These are phyloP conservation scores for Dovyalis caffra DNA, from an alignment of 345 rosid genomes.

Conservation along the genomic window DNA sequence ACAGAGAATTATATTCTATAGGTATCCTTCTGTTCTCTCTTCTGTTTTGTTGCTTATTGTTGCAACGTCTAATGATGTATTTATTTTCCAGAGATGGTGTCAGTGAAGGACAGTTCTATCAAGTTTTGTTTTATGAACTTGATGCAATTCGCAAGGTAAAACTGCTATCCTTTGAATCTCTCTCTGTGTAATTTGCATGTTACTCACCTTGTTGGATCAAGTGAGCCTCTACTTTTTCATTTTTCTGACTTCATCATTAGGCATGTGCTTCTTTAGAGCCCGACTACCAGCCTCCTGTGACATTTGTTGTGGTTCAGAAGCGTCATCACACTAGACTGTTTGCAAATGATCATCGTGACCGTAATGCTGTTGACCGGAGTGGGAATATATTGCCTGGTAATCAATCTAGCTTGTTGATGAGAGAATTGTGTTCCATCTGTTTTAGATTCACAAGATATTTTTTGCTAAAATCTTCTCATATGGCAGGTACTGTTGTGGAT, in stretches of 20 bases:
- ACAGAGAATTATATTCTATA: constrained; percentile 89
- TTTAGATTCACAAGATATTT: background rate
- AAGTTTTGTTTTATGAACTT: constrained; percentile 85
- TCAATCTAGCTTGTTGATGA: background rate
- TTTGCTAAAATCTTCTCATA: background rate
- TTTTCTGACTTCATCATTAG: constrained; percentile 32
- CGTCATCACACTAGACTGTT: constrained; percentile 98
- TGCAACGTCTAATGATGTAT: background rate
- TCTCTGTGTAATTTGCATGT: background rate
- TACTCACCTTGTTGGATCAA: background rate
- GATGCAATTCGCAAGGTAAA: constrained; percentile 96
- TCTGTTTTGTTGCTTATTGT: background rate
- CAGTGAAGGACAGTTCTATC: constrained; percentile 97
- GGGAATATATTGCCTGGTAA: constrained; percentile 95
- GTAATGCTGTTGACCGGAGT: constrained; percentile 73
- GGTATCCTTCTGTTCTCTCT: constrained; percentile 33
- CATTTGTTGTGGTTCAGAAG: constrained; percentile 98
- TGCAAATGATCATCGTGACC: constrained; percentile 75
- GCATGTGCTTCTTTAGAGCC: constrained; percentile 97
- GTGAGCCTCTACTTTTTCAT: background rate
- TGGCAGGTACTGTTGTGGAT: constrained; percentile 89
- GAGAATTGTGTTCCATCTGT: background rate
- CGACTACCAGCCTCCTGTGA: constrained; percentile 97
- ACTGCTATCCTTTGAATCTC: background rate
- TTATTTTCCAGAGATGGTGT: constrained; percentile 77